Evolutionary conservation across 2,329 filamentous ascomycete species (phyloP).

Genomic region (Claviceps pazoutovae): DNA sequence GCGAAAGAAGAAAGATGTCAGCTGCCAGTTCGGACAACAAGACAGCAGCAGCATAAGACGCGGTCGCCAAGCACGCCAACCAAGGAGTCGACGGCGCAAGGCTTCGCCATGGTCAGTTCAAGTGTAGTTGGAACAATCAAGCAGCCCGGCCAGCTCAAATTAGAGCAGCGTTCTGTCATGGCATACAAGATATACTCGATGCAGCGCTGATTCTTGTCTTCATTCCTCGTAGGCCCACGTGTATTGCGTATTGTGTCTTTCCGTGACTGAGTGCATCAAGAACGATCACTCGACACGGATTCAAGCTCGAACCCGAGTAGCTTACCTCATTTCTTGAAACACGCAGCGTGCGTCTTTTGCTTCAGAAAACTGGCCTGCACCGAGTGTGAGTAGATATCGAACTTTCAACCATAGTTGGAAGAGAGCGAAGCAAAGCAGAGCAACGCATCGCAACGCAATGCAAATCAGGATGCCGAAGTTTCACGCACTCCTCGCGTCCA

Average conservation of each 20-base stretch:
- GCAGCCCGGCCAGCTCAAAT: conserved; percentile 23
- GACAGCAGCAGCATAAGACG: not conserved
- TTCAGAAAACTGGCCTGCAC: conserved; percentile 49
- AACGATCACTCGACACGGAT: not conserved
- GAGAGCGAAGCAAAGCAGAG: not conserved
- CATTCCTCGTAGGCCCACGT: conserved; percentile 14
- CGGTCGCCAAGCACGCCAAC: not conserved
- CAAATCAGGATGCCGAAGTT: not conserved
- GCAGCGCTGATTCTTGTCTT: conserved; percentile 27
- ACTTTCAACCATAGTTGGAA: not conserved
- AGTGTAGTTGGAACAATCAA: conserved; percentile 45
- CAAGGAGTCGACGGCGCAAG: conserved; percentile 2
- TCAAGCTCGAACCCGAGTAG: not conserved
- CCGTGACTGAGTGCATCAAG: not conserved
- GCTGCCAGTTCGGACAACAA: conserved; percentile 3
- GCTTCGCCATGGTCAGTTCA: conserved; percentile 38
- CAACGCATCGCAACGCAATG: not conserved
- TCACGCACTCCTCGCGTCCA: conserved; percentile 50
- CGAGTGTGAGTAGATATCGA: conserved; percentile 8
- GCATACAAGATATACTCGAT: conserved; percentile 9
- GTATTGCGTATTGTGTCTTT: not conserved
- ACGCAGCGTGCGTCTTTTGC: conserved; percentile 48
- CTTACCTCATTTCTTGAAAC: conserved; percentile 64
- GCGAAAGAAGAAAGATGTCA: conserved; percentile 6
- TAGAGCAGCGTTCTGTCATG: conserved; percentile 28